Base-by-base conservation (phyloP, 2,329 filamentous ascomycete species). In the Lasiodiplodia theobromae region DNA sequence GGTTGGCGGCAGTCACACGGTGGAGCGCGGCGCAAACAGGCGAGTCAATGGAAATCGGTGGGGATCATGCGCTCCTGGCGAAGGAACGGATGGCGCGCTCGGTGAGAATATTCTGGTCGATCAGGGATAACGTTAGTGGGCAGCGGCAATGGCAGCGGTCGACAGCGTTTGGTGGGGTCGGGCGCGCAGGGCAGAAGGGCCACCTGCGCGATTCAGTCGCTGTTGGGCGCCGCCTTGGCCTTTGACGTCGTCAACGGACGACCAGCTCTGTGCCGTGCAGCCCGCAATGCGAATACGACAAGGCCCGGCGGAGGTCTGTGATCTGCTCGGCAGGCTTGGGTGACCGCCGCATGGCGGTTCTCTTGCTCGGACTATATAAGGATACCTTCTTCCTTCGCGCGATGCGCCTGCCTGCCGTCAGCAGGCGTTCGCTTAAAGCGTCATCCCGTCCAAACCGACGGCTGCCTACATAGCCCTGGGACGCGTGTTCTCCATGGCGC, bases 151-250 rank as follows among this genome's bases (percentile, higher is more conserved):
- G 54, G n/a, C 64, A 53, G 64, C 64, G 64, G 16, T 34, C 37
- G 40, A 57, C 38, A 23, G 52, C 23, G 44, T 21, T n/a, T 67
- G 65, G 65, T 67, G 65, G 65, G 65, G 65, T 67, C 65, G 65
- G 65, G 65, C 54, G 52, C 53, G 64, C 52, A 56, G 47, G 49
- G 31, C 63, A 52, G 49, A 34, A 51, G 44, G 51, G 62, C 60
- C 34, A 54, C 52, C 51, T 54, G 51, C 63, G 52, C 64, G 52
- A 49, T 58, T 67, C 38, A 67, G 64, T 28, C 56, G 53, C 40
- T 40, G 52, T 67, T 34, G 58, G 58, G 40, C 38, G 64, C 31
- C 52, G 52, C 31, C 65, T 67, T 67, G 65, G 65, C 65, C 44
- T 38, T 66, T 58, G 38, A 58, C 40, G 53, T 67, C 64, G 64